Conservation (phyloP, 2,329 filamentous ascomycete genomes). For the Tolypocladium sp. region DNA sequence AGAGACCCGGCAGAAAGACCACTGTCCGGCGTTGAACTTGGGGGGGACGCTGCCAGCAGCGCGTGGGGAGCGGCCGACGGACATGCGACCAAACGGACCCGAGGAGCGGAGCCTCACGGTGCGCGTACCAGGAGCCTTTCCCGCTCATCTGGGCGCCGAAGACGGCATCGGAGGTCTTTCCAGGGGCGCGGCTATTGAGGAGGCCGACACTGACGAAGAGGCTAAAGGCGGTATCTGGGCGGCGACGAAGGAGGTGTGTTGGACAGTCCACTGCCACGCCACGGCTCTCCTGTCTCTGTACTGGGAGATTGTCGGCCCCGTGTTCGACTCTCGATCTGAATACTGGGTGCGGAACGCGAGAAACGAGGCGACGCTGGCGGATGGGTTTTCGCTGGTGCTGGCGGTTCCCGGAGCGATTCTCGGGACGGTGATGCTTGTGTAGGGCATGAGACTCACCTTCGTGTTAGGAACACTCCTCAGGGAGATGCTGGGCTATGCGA, state of each 20-base stretch:
- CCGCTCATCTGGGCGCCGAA: slow-evolving; percentile 12
- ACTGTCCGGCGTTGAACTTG: background rate
- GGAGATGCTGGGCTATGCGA: slow-evolving; percentile 1
- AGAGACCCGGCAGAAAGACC: background rate
- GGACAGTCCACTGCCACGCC: slow-evolving; percentile 1
- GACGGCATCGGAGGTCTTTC: slow-evolving; percentile 21
- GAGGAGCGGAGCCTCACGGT: slow-evolving; percentile 3
- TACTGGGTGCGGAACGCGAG: slow-evolving; percentile 19
- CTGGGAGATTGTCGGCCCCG: slow-evolving; percentile 26
- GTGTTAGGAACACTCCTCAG: slow-evolving; percentile 9
- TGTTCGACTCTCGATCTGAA: slow-evolving; percentile 27
- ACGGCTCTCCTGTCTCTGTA: slow-evolving; percentile 18
- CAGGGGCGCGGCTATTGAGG: background rate
- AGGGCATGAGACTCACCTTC: slow-evolving; percentile 15
- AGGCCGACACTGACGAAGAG: background rate
- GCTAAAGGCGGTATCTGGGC: background rate
- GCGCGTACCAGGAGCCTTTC: slow-evolving; percentile 18
- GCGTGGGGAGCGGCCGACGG: background rate
- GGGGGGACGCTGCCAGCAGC: background rate
- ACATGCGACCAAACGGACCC: background rate
- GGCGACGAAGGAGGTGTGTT: slow-evolving; percentile 4
- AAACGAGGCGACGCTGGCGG: slow-evolving; percentile 12
- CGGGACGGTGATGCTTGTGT: slow-evolving; percentile 12
- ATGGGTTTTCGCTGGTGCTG: slow-evolving; percentile 15
- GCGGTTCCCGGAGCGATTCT: slow-evolving; percentile 17